Base-by-base conservation (phyloP, 2,329 filamentous ascomycete species). In the Pleurostoma richardsiae region DNA sequence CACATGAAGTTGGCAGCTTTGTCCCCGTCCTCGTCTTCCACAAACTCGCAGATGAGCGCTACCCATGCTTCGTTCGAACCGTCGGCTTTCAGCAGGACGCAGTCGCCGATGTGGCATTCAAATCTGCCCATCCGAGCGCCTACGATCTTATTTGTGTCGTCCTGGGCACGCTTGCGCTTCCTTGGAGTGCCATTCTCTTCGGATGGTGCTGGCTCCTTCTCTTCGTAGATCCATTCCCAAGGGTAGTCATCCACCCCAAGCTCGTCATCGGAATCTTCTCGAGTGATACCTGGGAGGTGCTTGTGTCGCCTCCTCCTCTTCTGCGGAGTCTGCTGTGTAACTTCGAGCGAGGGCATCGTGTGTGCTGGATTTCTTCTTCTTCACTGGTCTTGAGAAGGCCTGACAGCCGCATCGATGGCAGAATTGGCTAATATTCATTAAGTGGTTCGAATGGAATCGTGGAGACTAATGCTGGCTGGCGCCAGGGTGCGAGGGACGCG, bases 1-100 rank as follows among this genome's bases (percentile, higher is more conserved):
- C 94, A 99, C 77, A 96, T 85, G 60, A 99, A 94, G 52, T 86
- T 87, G 46, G 88, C 92, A 29, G 85, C 83, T 73, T 90, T 96
- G 40, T 86, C 80, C 4, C 82, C 84, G 10, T 86, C 83, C 26
- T 88, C 83, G 30, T 84, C 80, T 41, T 92, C 83, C 38, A 84
- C 63, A 55, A 99, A 96, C 40, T 88, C 84, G 58, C 85, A 86
- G 44, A 96, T 86, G 51, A 99, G 83, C 31, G 89, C 94, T 3
- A 95, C 87, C 91, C 94, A 99, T 8, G 90, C 87, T 58, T 95
- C 90, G 54, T 89, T 89, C 39, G 82, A 80, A 4, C 88, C 90
- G 38, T 95, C 89, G 1, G 91, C 89, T 65, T 95, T 95, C 46
- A 99, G 75, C 39, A 97, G 74, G 33, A 97, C 85, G 26, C 82